These are phyloP conservation scores for Solanum megistacrolobum DNA, from an alignment of 257 asterid species.

Conservation along the genomic window DNA sequence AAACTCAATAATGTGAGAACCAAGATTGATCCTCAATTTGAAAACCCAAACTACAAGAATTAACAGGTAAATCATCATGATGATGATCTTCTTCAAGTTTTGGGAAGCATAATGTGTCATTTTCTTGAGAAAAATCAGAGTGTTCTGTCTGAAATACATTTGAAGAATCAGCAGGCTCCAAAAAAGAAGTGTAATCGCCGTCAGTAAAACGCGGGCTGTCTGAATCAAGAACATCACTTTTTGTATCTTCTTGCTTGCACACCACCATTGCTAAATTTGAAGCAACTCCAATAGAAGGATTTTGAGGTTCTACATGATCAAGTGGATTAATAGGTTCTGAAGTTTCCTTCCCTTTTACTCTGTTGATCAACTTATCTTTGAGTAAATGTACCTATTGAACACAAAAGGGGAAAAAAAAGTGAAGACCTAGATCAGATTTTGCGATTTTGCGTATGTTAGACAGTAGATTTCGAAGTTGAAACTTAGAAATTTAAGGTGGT, in stretches of 20 bases:
- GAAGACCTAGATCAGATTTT: background rate
- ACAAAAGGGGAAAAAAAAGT: background rate
- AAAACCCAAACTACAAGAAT: slow-evolving; percentile 50
- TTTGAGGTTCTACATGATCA: slow-evolving; percentile 4
- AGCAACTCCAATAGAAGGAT: background rate
- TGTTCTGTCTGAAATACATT: slow-evolving; percentile 30
- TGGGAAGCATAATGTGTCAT: slow-evolving; percentile 36
- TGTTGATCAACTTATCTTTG: slow-evolving; percentile 29
- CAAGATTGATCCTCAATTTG: slow-evolving; percentile 67
- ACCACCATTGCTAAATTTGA: background rate
- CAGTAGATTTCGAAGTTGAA: no score
- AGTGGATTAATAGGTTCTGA: slow-evolving; percentile 4
- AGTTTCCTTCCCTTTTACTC: slow-evolving; percentile 23
- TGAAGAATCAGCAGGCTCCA: slow-evolving; percentile 43
- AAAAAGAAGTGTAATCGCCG: slow-evolving; percentile 23
- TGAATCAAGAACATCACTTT: slow-evolving; percentile 68
- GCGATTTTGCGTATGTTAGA: background rate
- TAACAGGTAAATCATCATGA: slow-evolving; percentile 33
- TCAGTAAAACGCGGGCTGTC: slow-evolving; percentile 48
- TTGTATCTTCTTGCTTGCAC: slow-evolving; percentile 41
- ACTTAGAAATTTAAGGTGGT: background rate
- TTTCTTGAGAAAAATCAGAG: slow-evolving; percentile 52
- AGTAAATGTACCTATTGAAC: slow-evolving; percentile 42
- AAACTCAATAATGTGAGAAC: slow-evolving; percentile 53
- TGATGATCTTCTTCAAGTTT: slow-evolving; percentile 42